phyloP scores from a whole-genome alignment of 2,329 filamentous ascomycete genomes.

The Aspergillus fijiensis region DNA sequence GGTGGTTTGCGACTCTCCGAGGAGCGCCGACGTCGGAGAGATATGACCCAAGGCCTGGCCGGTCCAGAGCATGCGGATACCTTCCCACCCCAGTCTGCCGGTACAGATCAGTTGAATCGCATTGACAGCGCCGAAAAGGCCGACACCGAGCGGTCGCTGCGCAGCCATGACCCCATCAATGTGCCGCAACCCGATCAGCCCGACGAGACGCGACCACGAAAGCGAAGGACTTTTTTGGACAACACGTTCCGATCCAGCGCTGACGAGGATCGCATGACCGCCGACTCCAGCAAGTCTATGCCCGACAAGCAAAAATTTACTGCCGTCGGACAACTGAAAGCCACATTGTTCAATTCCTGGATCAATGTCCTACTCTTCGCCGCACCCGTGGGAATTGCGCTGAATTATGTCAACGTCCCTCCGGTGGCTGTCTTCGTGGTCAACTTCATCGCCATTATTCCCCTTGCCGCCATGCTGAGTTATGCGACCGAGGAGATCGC shows the following conservation, averaged over 20 bases:
- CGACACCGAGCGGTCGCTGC: conserved; percentile 26
- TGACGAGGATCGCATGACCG: conserved; percentile 10
- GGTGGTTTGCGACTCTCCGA: conserved; percentile 24
- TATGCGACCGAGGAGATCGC: conserved; percentile 91
- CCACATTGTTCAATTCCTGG: conserved; percentile 78
- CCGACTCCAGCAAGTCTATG: conserved; percentile 16
- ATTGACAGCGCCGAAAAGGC: conserved; percentile 15
- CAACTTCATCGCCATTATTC: conserved; percentile 92
- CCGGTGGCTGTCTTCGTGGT: conserved; percentile 73
- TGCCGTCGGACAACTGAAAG: conserved; percentile 49
- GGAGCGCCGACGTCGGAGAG: conserved; percentile 24
- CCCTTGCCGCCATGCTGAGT: conserved; percentile 79
- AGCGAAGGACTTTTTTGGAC: conserved; percentile 25
- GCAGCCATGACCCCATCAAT: conserved; percentile 34
- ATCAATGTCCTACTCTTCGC: conserved; percentile 79
- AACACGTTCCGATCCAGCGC: conserved; percentile 16
- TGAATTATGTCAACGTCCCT: conserved; percentile 64
- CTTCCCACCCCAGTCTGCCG: conserved; percentile 27
- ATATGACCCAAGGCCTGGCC: conserved; percentile 26
- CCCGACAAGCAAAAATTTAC: conserved; percentile 38
- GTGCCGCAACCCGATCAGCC: conserved; percentile 22
- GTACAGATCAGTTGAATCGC: conserved; percentile 19
- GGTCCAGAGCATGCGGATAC: conserved; percentile 27
- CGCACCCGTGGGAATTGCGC: conserved; percentile 75
- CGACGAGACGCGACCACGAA: conserved; percentile 22